Conservation (phyloP, 2,329 filamentous ascomycete species). For the Hypoxylon rubiginosum region DNA sequence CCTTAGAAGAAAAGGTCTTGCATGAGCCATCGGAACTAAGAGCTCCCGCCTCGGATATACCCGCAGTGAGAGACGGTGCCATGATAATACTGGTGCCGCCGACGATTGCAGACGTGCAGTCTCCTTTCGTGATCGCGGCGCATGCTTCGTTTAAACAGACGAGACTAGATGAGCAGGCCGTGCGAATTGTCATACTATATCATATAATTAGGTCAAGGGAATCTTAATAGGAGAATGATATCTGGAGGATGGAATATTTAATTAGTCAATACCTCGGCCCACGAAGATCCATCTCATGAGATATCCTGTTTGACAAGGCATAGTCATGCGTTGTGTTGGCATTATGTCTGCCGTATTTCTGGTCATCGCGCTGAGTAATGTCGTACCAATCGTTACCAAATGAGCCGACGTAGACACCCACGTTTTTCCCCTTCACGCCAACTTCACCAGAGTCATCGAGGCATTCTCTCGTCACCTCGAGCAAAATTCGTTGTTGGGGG, state of each 20-base stretch:
- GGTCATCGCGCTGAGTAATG: too few relatives aligned
- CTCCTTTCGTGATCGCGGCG: constrained; percentile 43
- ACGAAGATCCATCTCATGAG: too few relatives aligned
- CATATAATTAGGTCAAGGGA: too few relatives aligned
- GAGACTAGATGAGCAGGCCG: constrained; percentile 54
- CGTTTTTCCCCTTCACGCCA: constrained; percentile 47
- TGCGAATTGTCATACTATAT: constrained; percentile 24
- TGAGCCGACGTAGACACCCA: constrained; percentile 36
- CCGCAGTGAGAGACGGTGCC: constrained; percentile 33
- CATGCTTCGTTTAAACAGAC: constrained; percentile 52
- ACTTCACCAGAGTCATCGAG: constrained; percentile 53
- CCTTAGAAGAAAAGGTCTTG: constrained; percentile 54
- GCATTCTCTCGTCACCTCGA: constrained; percentile 53
- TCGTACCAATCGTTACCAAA: too few relatives aligned
- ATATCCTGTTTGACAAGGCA: too few relatives aligned
- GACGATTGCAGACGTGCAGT: constrained; percentile 50
- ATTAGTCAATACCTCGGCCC: too few relatives aligned
- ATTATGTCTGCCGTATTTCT: too few relatives aligned
- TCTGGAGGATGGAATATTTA: too few relatives aligned
- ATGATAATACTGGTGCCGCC: constrained; percentile 48
- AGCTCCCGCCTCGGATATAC: constrained; percentile 29
- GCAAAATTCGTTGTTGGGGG: constrained; percentile 54
- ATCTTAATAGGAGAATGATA: too few relatives aligned
- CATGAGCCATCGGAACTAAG: constrained; percentile 42
- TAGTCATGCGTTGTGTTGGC: too few relatives aligned